Base-by-base conservation (phyloP, 2,329 filamentous ascomycete genomes). In the Ceratocystiopsis sp. region DNA sequence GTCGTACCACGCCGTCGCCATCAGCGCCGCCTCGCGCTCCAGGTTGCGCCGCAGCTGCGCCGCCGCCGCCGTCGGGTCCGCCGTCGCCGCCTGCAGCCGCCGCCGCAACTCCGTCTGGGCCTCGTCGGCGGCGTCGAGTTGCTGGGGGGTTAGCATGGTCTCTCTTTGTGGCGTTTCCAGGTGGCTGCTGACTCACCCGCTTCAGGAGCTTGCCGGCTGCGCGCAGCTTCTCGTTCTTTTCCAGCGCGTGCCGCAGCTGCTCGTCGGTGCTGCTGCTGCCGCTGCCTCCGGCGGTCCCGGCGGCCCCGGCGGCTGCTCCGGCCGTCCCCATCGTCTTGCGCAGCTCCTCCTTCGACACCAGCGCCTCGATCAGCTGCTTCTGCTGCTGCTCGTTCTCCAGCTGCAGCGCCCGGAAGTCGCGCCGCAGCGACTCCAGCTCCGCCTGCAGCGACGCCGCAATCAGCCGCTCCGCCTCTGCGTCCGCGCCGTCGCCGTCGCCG, bases 1-100 rank as follows among this genome's bases (percentile, higher is more conserved):
- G 59, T 89, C 83, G 61, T 87, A 87, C 83, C 83, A 93, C 2
- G 84, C 84, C n/a, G 78, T 81, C 21, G 79, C 68, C 53, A 93
- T 84, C 55, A 91, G 69, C 35, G 71, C 71, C 57, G 84, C 85
- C 59, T 93, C 84, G 52, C 80, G 74, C 57, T 81, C 73, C 46
- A 93, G 70, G 52, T 78, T 82, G 50, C 75, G 74, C 54, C 83
- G 71, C 41, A 66, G 62, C 54, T 71, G 63, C 64, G 71, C 73
- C 53, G 71, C 66, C 42, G 64, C 65, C 38, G 66, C 63, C 39
- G 68, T 69, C 40, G 64, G 64, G 45, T 70, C 65, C 13, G 66
- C 62, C 34, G 25, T 29, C 9, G 25, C 25, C 5, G 65, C 62
- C 52, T 74, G 75, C 50, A 75, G 60, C 42, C 67, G 67, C 49